Evolutionary conservation across 306 rosid genomes (phyloP).

Genomic region (Leucaena leucocephala): DNA sequence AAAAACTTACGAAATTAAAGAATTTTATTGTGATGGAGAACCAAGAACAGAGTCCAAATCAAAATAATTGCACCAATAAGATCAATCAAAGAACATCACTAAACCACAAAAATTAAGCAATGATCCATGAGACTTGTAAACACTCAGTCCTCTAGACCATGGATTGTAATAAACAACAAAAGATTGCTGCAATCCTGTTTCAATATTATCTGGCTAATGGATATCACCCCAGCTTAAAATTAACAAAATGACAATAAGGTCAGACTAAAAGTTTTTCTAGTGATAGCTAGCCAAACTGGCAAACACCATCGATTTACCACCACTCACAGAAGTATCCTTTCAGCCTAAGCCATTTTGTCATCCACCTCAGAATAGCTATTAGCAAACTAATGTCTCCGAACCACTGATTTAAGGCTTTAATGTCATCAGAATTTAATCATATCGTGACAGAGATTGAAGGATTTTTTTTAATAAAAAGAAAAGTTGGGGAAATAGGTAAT

Average conservation of each 20-base stretch:
- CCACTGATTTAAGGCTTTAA: too few species aligned
- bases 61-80: constrained; percentile 5
- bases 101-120: constrained; percentile 8
- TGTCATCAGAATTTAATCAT: too few species aligned
- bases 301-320: too few species aligned
- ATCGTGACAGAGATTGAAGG: neutral
- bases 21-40: neutral
- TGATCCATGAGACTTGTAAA: neutral
- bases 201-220: neutral
- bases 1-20: neutral
- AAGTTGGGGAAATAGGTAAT: neutral
- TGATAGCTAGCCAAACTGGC: neutral
- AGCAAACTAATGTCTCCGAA: too few species aligned
- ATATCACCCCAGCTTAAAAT: neutral
- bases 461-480: neutral
- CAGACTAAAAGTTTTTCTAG: neutral
- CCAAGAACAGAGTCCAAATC: neutral
- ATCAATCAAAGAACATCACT: neutral
- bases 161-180: neutral
- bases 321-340: too few species aligned
- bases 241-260: neutral
- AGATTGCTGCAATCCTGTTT: neutral
- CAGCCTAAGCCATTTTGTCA: too few species aligned
- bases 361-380: too few species aligned
- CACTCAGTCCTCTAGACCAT: neutral